Evolutionary conservation across 768 basidiomycete species (phyloP).

Genomic region (Phylloporus arenicola): DNA sequence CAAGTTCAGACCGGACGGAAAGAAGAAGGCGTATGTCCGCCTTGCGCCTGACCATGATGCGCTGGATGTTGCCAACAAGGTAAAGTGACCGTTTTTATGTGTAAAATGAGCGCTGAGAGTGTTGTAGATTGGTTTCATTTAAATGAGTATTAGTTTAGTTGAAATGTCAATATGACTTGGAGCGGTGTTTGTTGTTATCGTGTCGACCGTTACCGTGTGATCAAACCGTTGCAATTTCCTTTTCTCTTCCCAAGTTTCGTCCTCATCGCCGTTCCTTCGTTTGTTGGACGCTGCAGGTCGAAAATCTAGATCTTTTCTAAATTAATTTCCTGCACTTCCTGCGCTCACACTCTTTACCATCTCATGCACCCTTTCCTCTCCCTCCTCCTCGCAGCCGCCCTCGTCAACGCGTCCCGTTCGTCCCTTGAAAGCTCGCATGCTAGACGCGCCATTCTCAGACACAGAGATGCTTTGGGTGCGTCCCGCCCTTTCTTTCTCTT

Average conservation of each 20-base stretch:
- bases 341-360: conserved; percentile 39
- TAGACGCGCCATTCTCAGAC: conserved; percentile 26
- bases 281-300: background rate
- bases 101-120: background rate
- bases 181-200: background rate
- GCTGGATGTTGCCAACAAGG: conserved; percentile 96
- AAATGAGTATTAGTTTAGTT: conserved; percentile 25
- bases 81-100: conserved; percentile 27
- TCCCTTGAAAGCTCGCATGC: conserved; percentile 34
- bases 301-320: background rate
- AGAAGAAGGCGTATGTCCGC: conserved; percentile 99
- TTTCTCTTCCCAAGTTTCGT: background rate
- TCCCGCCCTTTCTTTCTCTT: background rate
- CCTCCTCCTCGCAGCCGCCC: conserved; percentile 26
- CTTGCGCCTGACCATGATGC: conserved; percentile 95
- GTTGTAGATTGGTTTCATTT: conserved; percentile 88
- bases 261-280: conserved; percentile 8
- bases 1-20: conserved; percentile 80
- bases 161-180: background rate
- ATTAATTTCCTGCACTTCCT: background rate
- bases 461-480: conserved; percentile 20
- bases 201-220: conserved; percentile 16
- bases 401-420: conserved; percentile 36
- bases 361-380: conserved; percentile 18
- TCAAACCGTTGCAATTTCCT: conserved; percentile 6